Base-by-base conservation (phyloP, 768 basidiomycete genomes). In the Megacollybia marginata region DNA sequence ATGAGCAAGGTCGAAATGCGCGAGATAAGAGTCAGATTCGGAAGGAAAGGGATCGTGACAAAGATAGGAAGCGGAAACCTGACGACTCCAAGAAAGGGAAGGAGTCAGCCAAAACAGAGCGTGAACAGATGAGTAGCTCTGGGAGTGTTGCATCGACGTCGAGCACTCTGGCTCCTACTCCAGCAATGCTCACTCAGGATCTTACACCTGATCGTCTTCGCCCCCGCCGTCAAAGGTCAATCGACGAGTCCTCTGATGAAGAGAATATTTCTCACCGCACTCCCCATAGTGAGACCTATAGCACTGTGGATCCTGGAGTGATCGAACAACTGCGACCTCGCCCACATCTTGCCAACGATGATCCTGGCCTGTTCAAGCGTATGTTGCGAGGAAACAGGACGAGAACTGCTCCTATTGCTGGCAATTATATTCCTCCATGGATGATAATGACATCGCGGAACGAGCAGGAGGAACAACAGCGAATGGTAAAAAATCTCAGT, bases 401-500 rank as follows among this genome's bases (percentile, higher is more conserved):
- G 38, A 3, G 15, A 13, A 40, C 38, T 20, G 52, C 48, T 46
- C 43, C 44, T 11, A 48, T 42, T 0, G 46, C 51, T 8, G 18
- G 38, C 38, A 40, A 40, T 40, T 71, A 67, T 43, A 57, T 63
- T 11, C 66, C 78, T 20, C 76, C 76, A 7, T 92, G 88, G 89
- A 65, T 89, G 47, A 73, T 72, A 34, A 72, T 85, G 50, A 76
- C 80, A 8, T 75, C 81, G 2, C 76, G 85, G 42, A 73, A 74
- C 42, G 76, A 79, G 60, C 78, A 81, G 50, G 88, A 90, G 59
- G 78, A 82, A 52, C 76, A 80, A 11, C 78, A 82, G 57, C 76
- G 79, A 45, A 79, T 84, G 23, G 79, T 88, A 48, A 76, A 78
- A 49, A 83, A 81, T 54, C 65, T 92, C 23, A 83, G 83, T 53